Base-by-base conservation (phyloP, 257 asterid species). In the Nicotiana sylvestris region DNA sequence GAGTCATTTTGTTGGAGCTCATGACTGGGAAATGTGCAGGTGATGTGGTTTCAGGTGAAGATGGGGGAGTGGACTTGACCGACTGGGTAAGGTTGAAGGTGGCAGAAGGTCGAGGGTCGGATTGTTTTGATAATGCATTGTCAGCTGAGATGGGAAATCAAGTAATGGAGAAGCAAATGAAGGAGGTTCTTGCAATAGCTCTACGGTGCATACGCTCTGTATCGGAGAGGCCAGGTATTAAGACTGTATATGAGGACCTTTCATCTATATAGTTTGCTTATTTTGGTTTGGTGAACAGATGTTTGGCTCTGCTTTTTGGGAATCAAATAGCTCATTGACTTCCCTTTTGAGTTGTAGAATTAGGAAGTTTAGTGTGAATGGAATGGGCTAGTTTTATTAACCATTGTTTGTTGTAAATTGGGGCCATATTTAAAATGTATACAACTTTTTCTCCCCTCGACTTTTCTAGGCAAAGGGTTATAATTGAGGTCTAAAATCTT, bases 1-100 rank as follows among this genome's bases (percentile, higher is more conserved):
- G 99, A 4, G 98, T 94, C 39, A 90, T 94, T 21, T 64, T 96
- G 85, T 89, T 96, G 82, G 99, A 96, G 72, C 92, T 96, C 64
- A 87, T 94, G 0, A 94, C 98, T 0, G 99, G 99, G 60, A 96
- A 92, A 85, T 92, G 99, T 82, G 99, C 99, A 0, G 99, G 99
- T 0, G 98, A 96, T 85, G 98, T 94, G 13, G 97, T 96, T 21
- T 91, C 98, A 2, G 98, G 95, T 29, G 97, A 89, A 21, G 97
- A 92, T 21, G 97, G 98, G 10, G 98, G 98, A 39, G 95, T 94
- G 2, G 97, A 94, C 68, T 81, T 96, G 91, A 92, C 97, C 0
- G 98, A 96, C 66, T 96, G 98, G 98, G 99, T 94, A 68, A 91
- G 98, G 78, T 76, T 96, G 86, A 90, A 95, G 90, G 98, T 92